Evolutionary conservation across 1,139 yeast species (phyloP).

Genomic region (Pichia sp.): DNA sequence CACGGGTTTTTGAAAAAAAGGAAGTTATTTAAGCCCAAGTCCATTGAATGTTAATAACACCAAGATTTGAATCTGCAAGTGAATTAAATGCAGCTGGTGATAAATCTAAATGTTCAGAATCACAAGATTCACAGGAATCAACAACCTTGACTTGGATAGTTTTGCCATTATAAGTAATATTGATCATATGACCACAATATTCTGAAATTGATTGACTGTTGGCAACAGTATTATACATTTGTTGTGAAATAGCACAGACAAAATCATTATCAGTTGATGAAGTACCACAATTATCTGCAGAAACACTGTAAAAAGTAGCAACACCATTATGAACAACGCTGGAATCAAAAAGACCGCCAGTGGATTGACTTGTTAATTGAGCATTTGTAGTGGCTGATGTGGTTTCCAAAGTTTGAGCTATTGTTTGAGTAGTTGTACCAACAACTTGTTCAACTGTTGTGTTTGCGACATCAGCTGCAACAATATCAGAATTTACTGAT

Average conservation of each 20-base stretch:
- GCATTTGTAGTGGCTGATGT: constrained; percentile 1
- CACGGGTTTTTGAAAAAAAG: background rate
- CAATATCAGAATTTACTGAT: background rate
- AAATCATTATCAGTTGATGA: constrained; percentile 26
- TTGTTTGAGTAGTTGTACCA: background rate
- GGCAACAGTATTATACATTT: constrained; percentile 27
- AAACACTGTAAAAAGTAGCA: constrained; percentile 32
- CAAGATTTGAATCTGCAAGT: constrained; percentile 41
- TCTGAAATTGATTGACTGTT: constrained; percentile 29
- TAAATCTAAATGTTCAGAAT: constrained; percentile 42
- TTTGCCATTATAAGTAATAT: constrained; percentile 38
- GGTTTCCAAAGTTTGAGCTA: background rate
- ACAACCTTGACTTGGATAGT: constrained; percentile 46
- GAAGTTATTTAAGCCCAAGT: constrained; percentile 27
- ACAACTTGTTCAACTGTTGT: background rate
- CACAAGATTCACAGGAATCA: constrained; percentile 50
- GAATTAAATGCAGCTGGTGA: constrained; percentile 47
- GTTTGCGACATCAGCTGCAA: background rate
- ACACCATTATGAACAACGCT: constrained; percentile 26
- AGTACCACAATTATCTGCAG: constrained; percentile 33
- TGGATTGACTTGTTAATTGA: constrained; percentile 2
- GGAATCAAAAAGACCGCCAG: constrained; percentile 4
- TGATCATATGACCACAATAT: constrained; percentile 45
- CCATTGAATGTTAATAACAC: constrained; percentile 46
- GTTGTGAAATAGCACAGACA: constrained; percentile 31